Conservation (phyloP, 441 rosid genomes). For the Mallotus repandus region DNA sequence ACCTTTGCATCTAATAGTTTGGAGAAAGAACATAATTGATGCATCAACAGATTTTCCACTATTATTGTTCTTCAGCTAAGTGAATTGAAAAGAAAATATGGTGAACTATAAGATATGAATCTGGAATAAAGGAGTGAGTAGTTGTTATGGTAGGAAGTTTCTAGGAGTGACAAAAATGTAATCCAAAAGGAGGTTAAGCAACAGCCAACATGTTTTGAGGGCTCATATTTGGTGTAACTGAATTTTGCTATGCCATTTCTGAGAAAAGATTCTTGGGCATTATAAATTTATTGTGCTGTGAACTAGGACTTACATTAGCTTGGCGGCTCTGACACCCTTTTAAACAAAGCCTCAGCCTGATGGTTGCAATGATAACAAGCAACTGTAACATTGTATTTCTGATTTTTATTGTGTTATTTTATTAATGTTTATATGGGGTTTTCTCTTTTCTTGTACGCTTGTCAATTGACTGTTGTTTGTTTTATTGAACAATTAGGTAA, state of each 20-base stretch:
- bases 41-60: background rate
- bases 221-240: too few species aligned
- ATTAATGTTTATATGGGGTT: background rate
- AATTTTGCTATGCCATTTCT: background rate
- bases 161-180: background rate
- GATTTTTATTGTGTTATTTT: background rate
- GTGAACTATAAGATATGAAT: background rate
- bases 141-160: background rate
- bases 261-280: background rate
- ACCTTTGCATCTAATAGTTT: background rate
- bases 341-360: background rate
- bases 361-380: background rate
- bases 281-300: background rate
- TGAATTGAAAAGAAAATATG: background rate
- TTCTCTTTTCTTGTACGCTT: too few species aligned
- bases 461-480: conserved; percentile 3
- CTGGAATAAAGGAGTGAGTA: background rate
- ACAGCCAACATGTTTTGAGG: too few species aligned
- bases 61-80: background rate
- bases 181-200: too few species aligned
- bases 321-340: background rate
- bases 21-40: background rate
- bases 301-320: background rate
- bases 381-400: background rate
- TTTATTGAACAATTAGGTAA: conserved; percentile 40